Base-by-base conservation (phyloP, 2,329 filamentous ascomycete species). In the Colletotrichum sp. region DNA sequence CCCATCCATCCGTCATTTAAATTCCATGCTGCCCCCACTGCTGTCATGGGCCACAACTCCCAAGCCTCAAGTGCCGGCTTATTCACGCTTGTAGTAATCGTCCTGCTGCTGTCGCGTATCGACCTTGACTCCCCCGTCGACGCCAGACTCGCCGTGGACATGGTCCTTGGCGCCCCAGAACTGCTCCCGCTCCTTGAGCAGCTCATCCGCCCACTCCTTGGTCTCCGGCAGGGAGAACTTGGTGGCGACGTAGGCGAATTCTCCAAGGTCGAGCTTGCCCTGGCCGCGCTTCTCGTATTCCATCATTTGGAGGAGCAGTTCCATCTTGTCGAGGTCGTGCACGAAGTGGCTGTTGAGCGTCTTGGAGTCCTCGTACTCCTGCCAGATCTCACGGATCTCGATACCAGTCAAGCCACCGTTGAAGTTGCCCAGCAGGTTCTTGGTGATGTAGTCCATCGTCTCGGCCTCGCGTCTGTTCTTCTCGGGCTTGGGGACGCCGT, bases 261-360 rank as follows among this genome's bases (percentile, higher is more conserved):
- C 97, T 68, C 94, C 92, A 67, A 99, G 87, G 83, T 99, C 95
- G 52, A 95, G 84, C 78, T 87, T 85, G 32, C 92, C 91, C 71
- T 92, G 86, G 66, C 92, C 88, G 15, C 89, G 86, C 80, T 94
- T 93, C 90, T 99, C 97, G 82, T 99, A 99, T 85, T 99, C 97
- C 34, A 98, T 88, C 94, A 98, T 98, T 87, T 99, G 97, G 82
- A 98, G 87, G 77, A 99, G 86, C 78, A 99, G 88, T 87, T 99
- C 97, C 84, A 99, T 93, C 92, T 99, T 99, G 86, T 99, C 97
- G 75, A 99, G 92, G 83, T 99, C 97, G 84, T 99, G 97, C 58
- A 99, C 97, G 78, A 96, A 99, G 77, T 93, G 89, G 79, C 94
- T 95, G 83, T 99, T 96, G 16, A 93, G 86, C 10, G 97, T 99